Percentiles rank a stretch among this genome's conserved stretches.
Conservation (phyloP, 2,329 filamentous ascomycete species). For the Endothia cerciana region DNA sequence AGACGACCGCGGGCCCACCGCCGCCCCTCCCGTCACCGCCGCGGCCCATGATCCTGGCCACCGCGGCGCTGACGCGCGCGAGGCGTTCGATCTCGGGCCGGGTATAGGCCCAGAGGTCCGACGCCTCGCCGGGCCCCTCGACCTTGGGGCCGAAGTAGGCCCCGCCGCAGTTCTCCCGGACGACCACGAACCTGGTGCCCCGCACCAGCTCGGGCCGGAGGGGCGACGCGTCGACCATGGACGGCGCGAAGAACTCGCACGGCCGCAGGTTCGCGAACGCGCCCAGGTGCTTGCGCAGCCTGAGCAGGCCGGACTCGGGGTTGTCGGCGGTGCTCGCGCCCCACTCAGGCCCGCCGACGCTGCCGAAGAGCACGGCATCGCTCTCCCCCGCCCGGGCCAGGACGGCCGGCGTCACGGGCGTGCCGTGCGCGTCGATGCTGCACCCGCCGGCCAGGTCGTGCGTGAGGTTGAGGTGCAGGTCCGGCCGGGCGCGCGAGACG, state of each 20-base stretch:
- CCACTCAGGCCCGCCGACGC: constrained; percentile 97
- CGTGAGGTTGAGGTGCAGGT: constrained; percentile 36
- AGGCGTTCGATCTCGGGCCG: constrained; percentile 50
- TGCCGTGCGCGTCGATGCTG: constrained; percentile 75
- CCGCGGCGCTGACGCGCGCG: constrained; percentile 49
- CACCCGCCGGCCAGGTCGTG: constrained; percentile 36
- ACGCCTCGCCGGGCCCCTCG: constrained; percentile 35
- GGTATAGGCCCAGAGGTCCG: constrained; percentile 53
- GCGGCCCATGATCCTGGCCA: constrained; percentile 41
- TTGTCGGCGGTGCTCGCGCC: constrained; percentile 7
- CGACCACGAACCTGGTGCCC: constrained; percentile 52
- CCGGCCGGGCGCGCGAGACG: constrained; percentile 39
- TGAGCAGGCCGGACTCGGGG: constrained; percentile 50
- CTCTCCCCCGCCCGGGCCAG: constrained; percentile 82
- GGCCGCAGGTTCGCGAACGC: constrained; percentile 57
- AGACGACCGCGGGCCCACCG: constrained; percentile 39
- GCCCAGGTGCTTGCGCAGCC: constrained; percentile 45
- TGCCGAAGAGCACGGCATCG: constrained; percentile 88
- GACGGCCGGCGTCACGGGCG: constrained; percentile 79
- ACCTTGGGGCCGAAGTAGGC: constrained; percentile 49
- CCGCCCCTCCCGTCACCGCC: not conserved
- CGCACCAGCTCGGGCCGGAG: constrained; percentile 49
- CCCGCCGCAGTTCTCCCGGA: constrained; percentile 55
- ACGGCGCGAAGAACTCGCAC: constrained; percentile 49
- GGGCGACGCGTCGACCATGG: constrained; percentile 45